phyloP scores from a whole-genome alignment of 805 yeast genomes.

The Yarrowia bubula region DNA sequence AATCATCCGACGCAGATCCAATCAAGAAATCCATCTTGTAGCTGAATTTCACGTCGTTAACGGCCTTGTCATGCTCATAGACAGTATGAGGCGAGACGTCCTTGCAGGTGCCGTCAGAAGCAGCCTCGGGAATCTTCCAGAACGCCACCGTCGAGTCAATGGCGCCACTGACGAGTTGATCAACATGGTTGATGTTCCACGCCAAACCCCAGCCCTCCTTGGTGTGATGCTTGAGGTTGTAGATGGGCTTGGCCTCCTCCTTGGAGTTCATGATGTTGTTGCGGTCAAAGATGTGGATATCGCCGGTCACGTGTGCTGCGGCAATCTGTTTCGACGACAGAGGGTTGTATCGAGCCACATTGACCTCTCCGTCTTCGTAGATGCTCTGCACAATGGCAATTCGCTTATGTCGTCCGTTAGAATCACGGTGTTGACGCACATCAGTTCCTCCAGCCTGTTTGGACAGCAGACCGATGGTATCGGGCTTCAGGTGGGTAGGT shows the following conservation, averaged over 20 bases:
- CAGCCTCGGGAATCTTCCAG: slow-evolving; percentile 51
- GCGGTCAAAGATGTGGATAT: slow-evolving; percentile 37
- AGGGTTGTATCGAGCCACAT: slow-evolving; percentile 57
- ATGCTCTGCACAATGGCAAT: slow-evolving; percentile 50
- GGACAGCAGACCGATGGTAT: slow-evolving; percentile 10
- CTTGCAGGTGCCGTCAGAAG: slow-evolving; percentile 1
- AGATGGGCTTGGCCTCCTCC: slow-evolving; percentile 29
- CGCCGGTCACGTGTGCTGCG: slow-evolving; percentile 49
- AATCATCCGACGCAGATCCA: slow-evolving; percentile 73
- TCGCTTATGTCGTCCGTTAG: slow-evolving; percentile 9
- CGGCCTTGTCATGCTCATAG: slow-evolving; percentile 54
- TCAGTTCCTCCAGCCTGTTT: background rate
- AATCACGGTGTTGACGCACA: background rate
- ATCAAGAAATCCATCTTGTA: slow-evolving; percentile 46
- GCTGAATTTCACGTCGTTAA: slow-evolving; percentile 69
- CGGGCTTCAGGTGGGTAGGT: slow-evolving; percentile 32
- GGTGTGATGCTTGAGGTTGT: slow-evolving; percentile 45
- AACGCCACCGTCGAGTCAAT: slow-evolving; percentile 65
- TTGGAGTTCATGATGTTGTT: slow-evolving; percentile 28
- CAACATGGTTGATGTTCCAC: slow-evolving; percentile 52
- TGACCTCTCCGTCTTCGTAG: slow-evolving; percentile 66
- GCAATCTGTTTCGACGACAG: slow-evolving; percentile 49
- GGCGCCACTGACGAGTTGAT: slow-evolving; percentile 59
- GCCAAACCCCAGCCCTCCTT: slow-evolving; percentile 69
- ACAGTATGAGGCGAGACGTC: slow-evolving; percentile 46